Evolutionary conservation across 306 rosid genomes (phyloP), one percentile per base, ranked within the genome.

Genomic region (Abrus pulchellus): DNA sequence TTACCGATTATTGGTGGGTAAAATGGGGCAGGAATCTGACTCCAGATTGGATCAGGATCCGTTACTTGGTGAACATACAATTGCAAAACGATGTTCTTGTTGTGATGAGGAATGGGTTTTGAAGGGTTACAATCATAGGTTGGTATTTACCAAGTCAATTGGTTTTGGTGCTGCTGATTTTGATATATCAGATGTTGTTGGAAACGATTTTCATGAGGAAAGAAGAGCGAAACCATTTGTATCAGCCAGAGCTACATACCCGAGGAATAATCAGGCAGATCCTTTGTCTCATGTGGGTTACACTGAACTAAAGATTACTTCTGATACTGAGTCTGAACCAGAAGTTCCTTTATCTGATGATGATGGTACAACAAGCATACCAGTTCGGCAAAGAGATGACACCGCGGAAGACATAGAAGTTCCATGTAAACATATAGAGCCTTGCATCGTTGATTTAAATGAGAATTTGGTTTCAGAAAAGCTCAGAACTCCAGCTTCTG

Each of bases 311-410:
- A 92, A 90, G 84, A 68, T 84, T 72, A 78, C 80, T 75, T 93
- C 99, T 54, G 98, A 96, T 84, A 86, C 91, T 9, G 98, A 92
- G 73, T 90, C 98, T 29, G 97, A 92, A 84, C 90, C 92, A 7
- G 98, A 92, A 72, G 83, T 60, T 84, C 74, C 70, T 47, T 75
- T 74, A 50, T 92, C 94, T 55, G 95, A 89, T 28, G 84, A 86
- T 64, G 93, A 83, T 7, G 88, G 65, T 47, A 71, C 55, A 82
- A 71, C 55, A 82, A 73, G 67, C 77, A 71, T 67, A 43, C 73
- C 82, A 44, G 60, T 80, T 80, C 52, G 2, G 6, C 83, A 73
- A 54, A 80, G 33, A 14, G 61, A 53, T 72, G 71, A 76, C 59
- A 53, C 57, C 77, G 83, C 73, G 71, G 88, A 87, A 73, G 83